phyloP scores from a whole-genome alignment of 352 stramenopile species.

The Phytophthora uliginosa region DNA sequence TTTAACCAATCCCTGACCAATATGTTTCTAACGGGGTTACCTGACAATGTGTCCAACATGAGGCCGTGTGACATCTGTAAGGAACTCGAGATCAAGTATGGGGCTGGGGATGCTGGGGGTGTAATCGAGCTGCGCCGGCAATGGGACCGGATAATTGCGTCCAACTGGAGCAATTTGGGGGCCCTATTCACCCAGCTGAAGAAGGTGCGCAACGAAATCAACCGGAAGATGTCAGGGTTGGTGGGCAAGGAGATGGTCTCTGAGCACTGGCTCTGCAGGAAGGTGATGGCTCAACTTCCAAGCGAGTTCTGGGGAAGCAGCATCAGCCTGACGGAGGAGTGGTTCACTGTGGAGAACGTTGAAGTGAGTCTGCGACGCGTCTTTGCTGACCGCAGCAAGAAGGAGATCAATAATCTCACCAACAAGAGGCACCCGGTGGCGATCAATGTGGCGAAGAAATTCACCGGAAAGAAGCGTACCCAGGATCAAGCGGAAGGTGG shows the following conservation, averaged over 20 bases:
- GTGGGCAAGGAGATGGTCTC: conserved; percentile 20
- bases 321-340: conserved; percentile 7
- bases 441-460: background rate
- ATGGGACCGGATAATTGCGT: conserved; percentile 1
- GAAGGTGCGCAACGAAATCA: conserved; percentile 23
- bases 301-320: conserved; percentile 22
- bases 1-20: no score
- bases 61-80: background rate
- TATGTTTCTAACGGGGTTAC: no score
- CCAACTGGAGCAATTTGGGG: conserved; percentile 10
- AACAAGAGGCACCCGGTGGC: background rate
- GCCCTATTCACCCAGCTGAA: conserved; percentile 17
- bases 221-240: conserved; percentile 2
- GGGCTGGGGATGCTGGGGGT: background rate
- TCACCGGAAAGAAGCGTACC: background rate
- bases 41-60: background rate
- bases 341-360: conserved; percentile 12
- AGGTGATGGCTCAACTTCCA: conserved; percentile 13
- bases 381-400: conserved; percentile 14
- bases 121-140: background rate
- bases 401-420: conserved; percentile 8
- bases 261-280: conserved; percentile 14
- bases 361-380: conserved; percentile 1
- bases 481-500: background rate
- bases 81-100: background rate